Percentiles rank a stretch among this genome's conserved stretches.
Conservation (phyloP, 805 yeast species). For the Yarrowia divulgata region DNA sequence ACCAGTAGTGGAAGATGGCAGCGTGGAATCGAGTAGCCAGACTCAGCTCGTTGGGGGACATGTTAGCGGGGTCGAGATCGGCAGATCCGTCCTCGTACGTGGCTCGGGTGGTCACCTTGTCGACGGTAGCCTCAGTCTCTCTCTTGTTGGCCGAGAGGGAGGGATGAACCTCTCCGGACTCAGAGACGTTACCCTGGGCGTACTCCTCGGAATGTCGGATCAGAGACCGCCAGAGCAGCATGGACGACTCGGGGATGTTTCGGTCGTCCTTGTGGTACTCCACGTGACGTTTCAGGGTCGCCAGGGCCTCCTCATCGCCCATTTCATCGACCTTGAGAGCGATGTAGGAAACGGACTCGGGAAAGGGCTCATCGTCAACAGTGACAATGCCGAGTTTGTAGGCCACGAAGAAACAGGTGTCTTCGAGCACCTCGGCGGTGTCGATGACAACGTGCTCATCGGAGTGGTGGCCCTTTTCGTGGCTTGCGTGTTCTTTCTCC, state of each 20-base stretch:
- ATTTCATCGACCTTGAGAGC: conserved; percentile 50
- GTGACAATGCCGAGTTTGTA: conserved; percentile 18
- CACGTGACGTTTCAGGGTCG: conserved; percentile 53
- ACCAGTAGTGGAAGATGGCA: conserved; percentile 52
- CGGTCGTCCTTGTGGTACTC: conserved; percentile 58
- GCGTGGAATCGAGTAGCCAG: conserved; percentile 49
- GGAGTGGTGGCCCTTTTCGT: conserved; percentile 3
- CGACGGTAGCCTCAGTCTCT: neutral
- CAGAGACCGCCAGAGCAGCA: conserved; percentile 17
- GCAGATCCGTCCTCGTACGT: conserved; percentile 13
- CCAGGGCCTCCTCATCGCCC: conserved; percentile 53
- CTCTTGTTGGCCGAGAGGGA: neutral
- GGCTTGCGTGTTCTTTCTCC: conserved; percentile 1
- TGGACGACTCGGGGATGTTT: conserved; percentile 46
- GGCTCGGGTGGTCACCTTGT: neutral
- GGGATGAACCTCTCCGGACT: neutral
- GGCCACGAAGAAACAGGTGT: conserved; percentile 36
- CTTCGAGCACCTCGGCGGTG: conserved; percentile 34
- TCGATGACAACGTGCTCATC: conserved; percentile 3
- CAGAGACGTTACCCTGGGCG: conserved; percentile 4
- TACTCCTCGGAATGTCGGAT: conserved; percentile 7
- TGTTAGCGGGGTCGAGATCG: conserved; percentile 18
- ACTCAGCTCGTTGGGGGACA: conserved; percentile 20
- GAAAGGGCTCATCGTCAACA: conserved; percentile 27
- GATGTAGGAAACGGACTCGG: conserved; percentile 21